These are phyloP conservation scores for Trametes cubensis DNA, from an alignment of 768 basidiomycete species.

Conservation along the genomic window DNA sequence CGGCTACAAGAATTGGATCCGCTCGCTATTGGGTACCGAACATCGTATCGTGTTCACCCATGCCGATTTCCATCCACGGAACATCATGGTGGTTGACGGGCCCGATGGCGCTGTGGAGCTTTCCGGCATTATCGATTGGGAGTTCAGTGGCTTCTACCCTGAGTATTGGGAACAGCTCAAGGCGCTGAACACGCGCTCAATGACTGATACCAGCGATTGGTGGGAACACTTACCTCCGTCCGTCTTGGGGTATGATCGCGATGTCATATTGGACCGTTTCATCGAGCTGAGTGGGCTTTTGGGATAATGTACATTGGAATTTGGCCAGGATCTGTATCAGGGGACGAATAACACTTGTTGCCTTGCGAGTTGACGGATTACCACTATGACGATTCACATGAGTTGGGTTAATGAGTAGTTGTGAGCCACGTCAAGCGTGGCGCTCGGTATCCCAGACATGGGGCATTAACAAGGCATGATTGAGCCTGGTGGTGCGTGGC, in stretches of 20 bases:
- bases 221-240: conserved; percentile 25
- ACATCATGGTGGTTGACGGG: conserved; percentile 26
- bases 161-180: conserved; percentile 30
- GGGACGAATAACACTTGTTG: too few species aligned
- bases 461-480: too few species aligned
- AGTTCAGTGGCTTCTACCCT: conserved; percentile 26
- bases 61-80: conserved; percentile 23
- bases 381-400: too few species aligned
- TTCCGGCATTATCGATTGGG: too few species aligned
- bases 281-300: conserved; percentile 13
- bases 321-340: too few species aligned
- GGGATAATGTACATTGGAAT: too few species aligned
- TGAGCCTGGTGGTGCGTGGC: too few species aligned
- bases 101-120: conserved; percentile 10
- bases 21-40: conserved; percentile 16
- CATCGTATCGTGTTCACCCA: conserved; percentile 26
- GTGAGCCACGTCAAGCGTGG: too few species aligned
- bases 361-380: too few species aligned
- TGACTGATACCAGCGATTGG: conserved; percentile 28
- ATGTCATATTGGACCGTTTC: conserved; percentile 7
- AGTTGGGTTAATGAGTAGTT: too few species aligned
- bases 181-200: conserved; percentile 23
- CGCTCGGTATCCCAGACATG: too few species aligned
- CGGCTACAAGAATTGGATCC: conserved; percentile 17
- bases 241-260: conserved; percentile 20